Evolutionary conservation across 2,329 filamentous ascomycete genomes (phyloP), one percentile per base, ranked within the genome.

Genomic region (Fusarium equiseti): DNA sequence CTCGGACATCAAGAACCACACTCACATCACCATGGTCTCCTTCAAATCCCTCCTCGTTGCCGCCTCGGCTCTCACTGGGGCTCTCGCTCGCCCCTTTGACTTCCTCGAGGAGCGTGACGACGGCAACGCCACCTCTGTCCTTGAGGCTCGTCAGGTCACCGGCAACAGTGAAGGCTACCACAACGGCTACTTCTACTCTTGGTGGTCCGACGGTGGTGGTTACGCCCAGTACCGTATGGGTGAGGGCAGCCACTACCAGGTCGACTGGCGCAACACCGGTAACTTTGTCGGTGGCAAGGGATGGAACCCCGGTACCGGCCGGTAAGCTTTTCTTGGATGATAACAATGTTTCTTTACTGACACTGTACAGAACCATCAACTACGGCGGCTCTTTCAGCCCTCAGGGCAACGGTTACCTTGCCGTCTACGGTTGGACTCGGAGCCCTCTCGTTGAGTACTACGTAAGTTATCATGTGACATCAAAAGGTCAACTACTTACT

Each of bases 141-240:
- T 64, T 0, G 61, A 64, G 9, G 49, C 61, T 3, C 61, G 61
- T 0, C 61, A 64, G 1, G 59, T 64, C 35, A 64, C 61, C 6
- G 61, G 61, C 1, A 64, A 64, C 35, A 57, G 59, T 3, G 61
- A 63, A 20, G 61, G 61, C 0, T 49, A 49, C 15, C 59, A 64
- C 3, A 64, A 64, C 9, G 61, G 61, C 16, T 64, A 64, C 59
- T 64, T 64, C 43, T 64, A 64, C 59, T 64, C 61, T n/a, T 64
- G 61, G 61, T 64, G 61, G 61, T 44, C 49, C n/a, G 61, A 64
- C 6, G 61, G 61, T 1, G 59, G 59, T 6, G 61, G 61, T 1
- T 64, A 64, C 27, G 61, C 59, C 2, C 52, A 64, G 27, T 64
- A 64, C 43, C 26, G 1, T 0, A 64, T 64, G 61, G 61, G 61